phyloP scores from a whole-genome alignment of 495 filamentous ascomycete genomes.

The Talaromyces proteolyticus region DNA sequence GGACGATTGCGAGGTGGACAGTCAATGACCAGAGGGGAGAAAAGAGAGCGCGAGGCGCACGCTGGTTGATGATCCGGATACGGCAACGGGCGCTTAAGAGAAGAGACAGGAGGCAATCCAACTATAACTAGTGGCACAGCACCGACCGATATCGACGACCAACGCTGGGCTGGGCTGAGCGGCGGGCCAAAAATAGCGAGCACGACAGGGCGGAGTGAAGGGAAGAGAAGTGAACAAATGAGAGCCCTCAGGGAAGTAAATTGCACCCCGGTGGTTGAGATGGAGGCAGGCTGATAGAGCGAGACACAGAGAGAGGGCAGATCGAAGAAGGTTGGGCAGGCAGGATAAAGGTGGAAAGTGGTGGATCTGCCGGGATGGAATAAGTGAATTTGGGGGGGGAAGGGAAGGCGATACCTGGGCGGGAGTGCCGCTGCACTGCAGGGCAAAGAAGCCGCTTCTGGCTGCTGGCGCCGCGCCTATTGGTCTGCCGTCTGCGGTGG shows the following conservation, averaged over 20 bases:
- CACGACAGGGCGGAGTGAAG: slow-evolving; percentile 25
- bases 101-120: neutral
- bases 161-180: too few species aligned
- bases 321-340: slow-evolving; percentile 16
- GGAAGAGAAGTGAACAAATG: slow-evolving; percentile 14
- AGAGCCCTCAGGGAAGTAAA: slow-evolving; percentile 22
- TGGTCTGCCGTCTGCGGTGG: neutral
- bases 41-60: slow-evolving; percentile 1
- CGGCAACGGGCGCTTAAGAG: neutral
- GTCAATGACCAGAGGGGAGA: neutral
- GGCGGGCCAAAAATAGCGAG: too few species aligned
- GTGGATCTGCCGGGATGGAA: neutral
- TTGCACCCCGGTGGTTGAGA: slow-evolving; percentile 2
- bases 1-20: neutral
- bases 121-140: too few species aligned
- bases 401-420: neutral
- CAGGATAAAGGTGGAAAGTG: slow-evolving; percentile 19
- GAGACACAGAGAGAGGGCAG: slow-evolving; percentile 17
- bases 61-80: neutral
- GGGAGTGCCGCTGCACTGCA: too few species aligned
- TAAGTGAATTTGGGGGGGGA: neutral
- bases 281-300: slow-evolving; percentile 22
- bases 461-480: too few species aligned
- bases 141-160: too few species aligned
- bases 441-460: too few species aligned